Base-by-base conservation (phyloP, 768 basidiomycete species). In the Floccularia luteovirens region DNA sequence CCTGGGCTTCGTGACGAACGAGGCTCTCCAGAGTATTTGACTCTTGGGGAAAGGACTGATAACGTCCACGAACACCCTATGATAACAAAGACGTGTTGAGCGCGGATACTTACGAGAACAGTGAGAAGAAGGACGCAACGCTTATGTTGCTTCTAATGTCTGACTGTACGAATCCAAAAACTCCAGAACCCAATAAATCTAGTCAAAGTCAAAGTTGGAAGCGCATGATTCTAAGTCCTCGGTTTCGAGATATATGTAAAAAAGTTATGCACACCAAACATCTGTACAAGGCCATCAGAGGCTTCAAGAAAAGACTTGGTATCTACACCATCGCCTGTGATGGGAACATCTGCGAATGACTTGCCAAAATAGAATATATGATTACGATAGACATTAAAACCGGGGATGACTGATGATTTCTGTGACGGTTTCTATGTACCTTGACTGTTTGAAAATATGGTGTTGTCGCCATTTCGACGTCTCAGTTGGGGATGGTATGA, bases 271-370 rank as follows among this genome's bases (percentile, higher is more conserved):
- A 43, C 46, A 82, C 84, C 81, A 54, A 86, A 86, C 64, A 87
- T 64, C 39, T 73, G 65, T 12, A 83, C 68, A 20, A 98, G 71
- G 13, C 89, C 92, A 59, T 94, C 90, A 14, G 90, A 79, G 1
- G 93, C 93, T 53, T 89, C 82, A 33, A 91, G 68, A 67, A 98
- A 98, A 10, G 72, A 59, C 14, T 64, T 53, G 0, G 91, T 90
- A 54, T 91, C 80, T 37, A 98, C 78, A 11, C 93, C 92, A 3
- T 69, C 63, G 31, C 75, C 69, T n/a, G 76, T 77, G 48, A 87
- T 67, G 12, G 79, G 74, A 28, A 97, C 88, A 46, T 94, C 87
- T 51, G 74, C 77, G 60, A 88, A 97, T 7, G 89, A 91, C 92
- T 96, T 47, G 10, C 22, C 41, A 39, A 37, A 48, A 24, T 37